Percentiles rank a stretch among this genome's conserved stretches.
Conservation (phyloP, 306 rosid genomes). For the Trifolium dubium region DNA sequence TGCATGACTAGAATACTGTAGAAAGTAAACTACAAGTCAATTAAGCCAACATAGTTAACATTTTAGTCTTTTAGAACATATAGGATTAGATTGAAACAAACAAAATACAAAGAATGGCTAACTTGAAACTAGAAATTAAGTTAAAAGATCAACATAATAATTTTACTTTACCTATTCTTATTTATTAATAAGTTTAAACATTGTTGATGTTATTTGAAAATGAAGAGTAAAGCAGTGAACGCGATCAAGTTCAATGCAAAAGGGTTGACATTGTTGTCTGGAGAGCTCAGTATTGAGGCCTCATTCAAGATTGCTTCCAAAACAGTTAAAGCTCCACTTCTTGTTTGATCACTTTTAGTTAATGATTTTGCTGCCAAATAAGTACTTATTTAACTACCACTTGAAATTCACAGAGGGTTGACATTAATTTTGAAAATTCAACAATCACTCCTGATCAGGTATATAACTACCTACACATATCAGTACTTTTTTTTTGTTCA, state of each 20-base stretch:
- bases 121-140: not conserved
- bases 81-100: not conserved
- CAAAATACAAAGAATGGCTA: not conserved
- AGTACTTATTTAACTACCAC: constrained; percentile 25
- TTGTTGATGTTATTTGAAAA: constrained; percentile 42
- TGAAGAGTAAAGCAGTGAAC: constrained; percentile 92
- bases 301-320: constrained; percentile 75
- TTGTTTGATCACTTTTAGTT: constrained; percentile 23
- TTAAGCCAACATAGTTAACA: not conserved
- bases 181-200: constrained; percentile 33
- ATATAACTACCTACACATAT: constrained; percentile 19
- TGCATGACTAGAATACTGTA: not conserved
- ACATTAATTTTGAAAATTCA: constrained; percentile 64
- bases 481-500: not conserved
- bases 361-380: constrained; percentile 19
- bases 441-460: constrained; percentile 80
- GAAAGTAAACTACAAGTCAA: not conserved
- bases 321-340: constrained; percentile 58
- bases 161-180: not conserved
- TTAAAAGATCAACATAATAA: not conserved
- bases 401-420: constrained; percentile 67
- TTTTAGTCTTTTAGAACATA: not conserved
- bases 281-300: constrained; percentile 74
- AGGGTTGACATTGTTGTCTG: constrained; percentile 71
- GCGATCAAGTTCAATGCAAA: constrained; percentile 71